Evolutionary conservation across 805 yeast species (phyloP).

Genomic region (Nakazawaea ernobii): DNA sequence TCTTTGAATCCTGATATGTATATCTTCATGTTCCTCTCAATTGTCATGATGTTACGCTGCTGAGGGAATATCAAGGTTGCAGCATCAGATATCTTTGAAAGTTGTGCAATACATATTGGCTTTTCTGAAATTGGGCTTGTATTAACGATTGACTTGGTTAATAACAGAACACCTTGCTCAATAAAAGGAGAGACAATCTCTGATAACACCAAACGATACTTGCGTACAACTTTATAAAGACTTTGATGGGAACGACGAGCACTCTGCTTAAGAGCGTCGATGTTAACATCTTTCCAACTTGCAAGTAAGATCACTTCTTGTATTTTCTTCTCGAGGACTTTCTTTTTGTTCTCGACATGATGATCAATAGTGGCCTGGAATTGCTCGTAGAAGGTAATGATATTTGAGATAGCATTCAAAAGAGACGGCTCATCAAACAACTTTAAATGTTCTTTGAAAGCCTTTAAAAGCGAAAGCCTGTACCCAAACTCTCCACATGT

Average conservation of each 20-base stretch:
- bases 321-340: conserved; percentile 67
- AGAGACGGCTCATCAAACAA: conserved; percentile 22
- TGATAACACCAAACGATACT: conserved; percentile 62
- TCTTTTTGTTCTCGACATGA: conserved; percentile 38
- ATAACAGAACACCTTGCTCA: conserved; percentile 46
- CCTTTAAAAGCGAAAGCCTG: conserved; percentile 54
- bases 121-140: not conserved
- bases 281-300: conserved; percentile 95
- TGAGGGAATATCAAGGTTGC: conserved; percentile 39
- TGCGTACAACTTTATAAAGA: conserved; percentile 77
- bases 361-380: conserved; percentile 47
- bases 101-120: not conserved
- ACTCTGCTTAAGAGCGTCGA: conserved; percentile 90
- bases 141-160: conserved; percentile 1
- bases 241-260: conserved; percentile 83
- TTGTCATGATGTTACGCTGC: conserved; percentile 39
- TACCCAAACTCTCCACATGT: conserved; percentile 66
- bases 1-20: conserved; percentile 27
- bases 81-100: conserved; percentile 7
- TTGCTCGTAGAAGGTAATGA: conserved; percentile 61
- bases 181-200: conserved; percentile 48
- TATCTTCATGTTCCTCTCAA: conserved; percentile 50
- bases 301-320: conserved; percentile 83
- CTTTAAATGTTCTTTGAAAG: conserved; percentile 55
- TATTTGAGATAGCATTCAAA: conserved; percentile 45